Evolutionary conservation across 352 stramenopile genomes (phyloP), one percentile per base, ranked within the genome.

Genomic region (Pythium aquatile): DNA sequence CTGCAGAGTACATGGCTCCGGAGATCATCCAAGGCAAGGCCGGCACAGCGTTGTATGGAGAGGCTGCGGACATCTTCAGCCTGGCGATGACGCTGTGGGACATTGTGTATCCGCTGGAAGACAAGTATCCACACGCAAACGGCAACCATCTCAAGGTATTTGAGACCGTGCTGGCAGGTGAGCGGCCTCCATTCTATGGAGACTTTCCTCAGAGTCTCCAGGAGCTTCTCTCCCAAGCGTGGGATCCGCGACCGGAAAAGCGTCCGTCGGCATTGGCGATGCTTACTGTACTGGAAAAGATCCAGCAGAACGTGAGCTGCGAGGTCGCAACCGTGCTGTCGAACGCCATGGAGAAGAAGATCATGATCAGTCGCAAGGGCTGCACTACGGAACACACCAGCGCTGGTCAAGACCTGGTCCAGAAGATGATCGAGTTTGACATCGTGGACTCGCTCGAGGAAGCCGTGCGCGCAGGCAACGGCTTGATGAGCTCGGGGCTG

Each of bases 1-100:
- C 79, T 5, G 77, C 75, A 24, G 85, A 94, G 52, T 94, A 92
- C 69, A 94, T 94, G 85, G 83, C 85, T 3, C 85, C 83, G 13
- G 85, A 94, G 68, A 32, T 94, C 29, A 94, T 94, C 35, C 69
- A 87, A 8, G 79, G 85, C 63, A 90, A 86, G 47, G 79, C 78
- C 7, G 81, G 83, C n/a, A 78, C 70, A 6, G 81, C 85, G 11
- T 66, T 81, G 13, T 92, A 94, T 58, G 80, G 79, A 0, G 80
- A 94, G 46, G 81, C 80, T 0, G 83, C 83, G 0, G 85, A 93
- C 55, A 74, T 94, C 17, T 92, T 89, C 44, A 81, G 70, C 13
- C 71, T 94, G 2, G 79, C 78, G 14, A 90, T 94, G 56, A 94
- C 85, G 20, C 66, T 94, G 35, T 94, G 85, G 83, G 85, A 94